Conservation (phyloP, 2,329 filamentous ascomycete species). For the Colletotrichum sp. region DNA sequence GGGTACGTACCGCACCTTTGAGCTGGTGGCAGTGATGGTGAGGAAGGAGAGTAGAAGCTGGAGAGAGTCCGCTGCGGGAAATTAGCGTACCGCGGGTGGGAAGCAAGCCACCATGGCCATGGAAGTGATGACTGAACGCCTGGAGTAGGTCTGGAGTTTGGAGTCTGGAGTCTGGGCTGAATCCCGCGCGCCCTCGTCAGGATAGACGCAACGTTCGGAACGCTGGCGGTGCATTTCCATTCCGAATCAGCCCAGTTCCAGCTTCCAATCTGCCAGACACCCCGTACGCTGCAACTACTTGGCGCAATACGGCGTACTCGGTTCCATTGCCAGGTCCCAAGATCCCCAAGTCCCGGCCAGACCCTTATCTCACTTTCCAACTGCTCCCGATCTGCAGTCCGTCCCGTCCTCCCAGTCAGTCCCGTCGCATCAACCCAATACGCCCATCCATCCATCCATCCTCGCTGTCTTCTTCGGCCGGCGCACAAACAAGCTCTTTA, state of each 20-base stretch:
- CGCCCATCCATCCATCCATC: background rate
- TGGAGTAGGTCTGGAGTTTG: background rate
- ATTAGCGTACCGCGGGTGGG: background rate
- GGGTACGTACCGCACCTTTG: background rate
- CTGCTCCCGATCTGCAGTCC: background rate
- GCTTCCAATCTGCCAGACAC: background rate
- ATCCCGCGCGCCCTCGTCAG: background rate
- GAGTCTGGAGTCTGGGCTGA: background rate
- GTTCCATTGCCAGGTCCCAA: background rate
- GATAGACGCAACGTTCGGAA: background rate
- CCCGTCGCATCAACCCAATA: background rate
- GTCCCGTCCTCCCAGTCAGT: background rate
- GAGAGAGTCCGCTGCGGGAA: background rate
- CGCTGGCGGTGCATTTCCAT: background rate
- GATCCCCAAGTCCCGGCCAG: background rate
- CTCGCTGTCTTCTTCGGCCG: background rate
- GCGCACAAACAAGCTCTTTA: background rate
- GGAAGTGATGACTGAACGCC: background rate
- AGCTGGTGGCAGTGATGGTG: background rate
- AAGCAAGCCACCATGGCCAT: background rate
- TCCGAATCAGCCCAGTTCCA: conserved; percentile 1
- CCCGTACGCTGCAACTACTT: background rate
- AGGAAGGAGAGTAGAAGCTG: background rate
- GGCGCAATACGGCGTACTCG: background rate
- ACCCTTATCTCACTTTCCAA: background rate